Conservation (phyloP, 768 basidiomycete genomes). For the Panellus pusillus region DNA sequence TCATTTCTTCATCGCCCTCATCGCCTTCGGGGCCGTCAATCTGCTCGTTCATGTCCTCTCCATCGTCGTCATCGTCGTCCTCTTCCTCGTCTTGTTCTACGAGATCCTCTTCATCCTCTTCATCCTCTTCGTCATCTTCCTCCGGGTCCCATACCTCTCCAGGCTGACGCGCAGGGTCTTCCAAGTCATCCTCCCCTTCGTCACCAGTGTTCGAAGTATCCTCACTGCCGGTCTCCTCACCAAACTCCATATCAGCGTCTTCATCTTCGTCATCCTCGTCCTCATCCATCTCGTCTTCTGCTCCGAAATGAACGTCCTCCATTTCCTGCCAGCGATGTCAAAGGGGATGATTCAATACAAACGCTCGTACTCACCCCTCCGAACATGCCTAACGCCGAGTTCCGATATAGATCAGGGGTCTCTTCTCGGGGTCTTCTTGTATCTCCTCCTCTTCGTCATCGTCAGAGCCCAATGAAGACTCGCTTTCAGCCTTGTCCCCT, state of each 20-base stretch:
- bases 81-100: slow-evolving; percentile 51
- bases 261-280: slow-evolving; percentile 80
- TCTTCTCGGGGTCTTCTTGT: slow-evolving; percentile 65
- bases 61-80: slow-evolving; percentile 41
- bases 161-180: slow-evolving; percentile 55
- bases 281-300: slow-evolving; percentile 79
- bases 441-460: slow-evolving; percentile 63
- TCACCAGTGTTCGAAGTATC: slow-evolving; percentile 78
- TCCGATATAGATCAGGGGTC: slow-evolving; percentile 92
- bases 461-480: slow-evolving; percentile 49
- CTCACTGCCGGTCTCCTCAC: slow-evolving; percentile 79
- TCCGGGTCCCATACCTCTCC: slow-evolving; percentile 66
- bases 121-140: slow-evolving; percentile 73
- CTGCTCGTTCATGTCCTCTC: slow-evolving; percentile 48
- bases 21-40: slow-evolving; percentile 35
- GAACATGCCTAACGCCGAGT: slow-evolving; percentile 96
- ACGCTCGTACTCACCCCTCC: slow-evolving; percentile 64
- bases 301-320: slow-evolving; percentile 71
- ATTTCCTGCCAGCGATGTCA: slow-evolving; percentile 58
- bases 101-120: slow-evolving; percentile 46
- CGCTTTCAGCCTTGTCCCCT: slow-evolving; percentile 45
- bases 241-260: slow-evolving; percentile 87
- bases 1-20: slow-evolving; percentile 51
- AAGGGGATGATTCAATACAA: slow-evolving; percentile 1
- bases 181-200: slow-evolving; percentile 62